A percentile compares a stretch with the other conserved stretches of the same genome.
Conservation (phyloP, 2,329 filamentous ascomycete species). For the Pyrenochaeta sp. region DNA sequence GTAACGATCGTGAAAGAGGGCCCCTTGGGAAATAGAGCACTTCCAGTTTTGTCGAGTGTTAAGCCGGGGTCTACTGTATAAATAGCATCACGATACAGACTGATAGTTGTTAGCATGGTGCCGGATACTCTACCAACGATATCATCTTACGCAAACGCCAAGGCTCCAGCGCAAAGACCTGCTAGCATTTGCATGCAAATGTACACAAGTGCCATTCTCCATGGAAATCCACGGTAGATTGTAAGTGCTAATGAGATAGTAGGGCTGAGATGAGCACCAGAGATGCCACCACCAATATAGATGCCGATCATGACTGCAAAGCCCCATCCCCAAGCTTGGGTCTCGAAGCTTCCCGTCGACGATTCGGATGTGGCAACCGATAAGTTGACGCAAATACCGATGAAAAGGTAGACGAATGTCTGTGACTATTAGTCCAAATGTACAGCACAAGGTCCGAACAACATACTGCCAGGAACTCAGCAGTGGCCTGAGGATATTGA, state of each 20-base stretch:
- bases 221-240: slow-evolving; percentile 68
- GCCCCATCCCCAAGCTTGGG: slow-evolving; percentile 58
- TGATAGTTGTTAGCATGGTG: slow-evolving; percentile 35
- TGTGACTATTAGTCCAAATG: slow-evolving; percentile 25
- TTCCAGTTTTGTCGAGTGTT: slow-evolving; percentile 46
- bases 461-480: slow-evolving; percentile 61
- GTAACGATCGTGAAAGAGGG: slow-evolving; percentile 69
- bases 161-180: slow-evolving; percentile 57
- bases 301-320: slow-evolving; percentile 63
- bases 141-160: slow-evolving; percentile 53
- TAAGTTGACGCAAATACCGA: slow-evolving; percentile 62
- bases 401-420: slow-evolving; percentile 42
- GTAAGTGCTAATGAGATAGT: slow-evolving; percentile 54
- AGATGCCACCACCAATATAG: slow-evolving; percentile 57
- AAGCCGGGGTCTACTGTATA: slow-evolving; percentile 63
- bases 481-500: slow-evolving; percentile 62
- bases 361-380: slow-evolving; percentile 58
- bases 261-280: slow-evolving; percentile 60
- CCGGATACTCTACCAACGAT: slow-evolving; percentile 49
- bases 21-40: slow-evolving; percentile 68
- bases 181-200: slow-evolving; percentile 62
- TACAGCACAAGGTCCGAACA: slow-evolving; percentile 17
- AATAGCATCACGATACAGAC: slow-evolving; percentile 62
- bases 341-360: slow-evolving; percentile 43
- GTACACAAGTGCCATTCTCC: slow-evolving; percentile 60